Evolutionary conservation across 768 basidiomycete genomes (phyloP).

Genomic region (Naganishia vishniacii): DNA sequence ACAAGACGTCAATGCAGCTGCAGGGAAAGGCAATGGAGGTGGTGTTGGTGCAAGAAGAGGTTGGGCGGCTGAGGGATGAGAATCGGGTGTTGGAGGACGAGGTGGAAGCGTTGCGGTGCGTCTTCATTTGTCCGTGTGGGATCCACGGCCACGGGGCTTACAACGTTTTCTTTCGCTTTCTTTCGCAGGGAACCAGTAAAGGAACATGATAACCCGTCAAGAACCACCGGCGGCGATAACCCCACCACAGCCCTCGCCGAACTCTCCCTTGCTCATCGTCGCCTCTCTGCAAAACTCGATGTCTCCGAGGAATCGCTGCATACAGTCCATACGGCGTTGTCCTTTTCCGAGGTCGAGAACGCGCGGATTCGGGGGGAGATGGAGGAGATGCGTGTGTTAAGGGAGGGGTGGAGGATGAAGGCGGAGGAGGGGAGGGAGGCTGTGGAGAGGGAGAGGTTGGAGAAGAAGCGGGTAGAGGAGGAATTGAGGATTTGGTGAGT

Average conservation of each 20-base stretch:
- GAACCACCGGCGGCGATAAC: neutral
- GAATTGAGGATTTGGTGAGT: conserved; percentile 44
- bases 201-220: neutral
- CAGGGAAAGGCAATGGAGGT: conserved; percentile 45
- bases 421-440: conserved; percentile 42
- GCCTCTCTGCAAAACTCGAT: conserved; percentile 44
- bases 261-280: conserved; percentile 47
- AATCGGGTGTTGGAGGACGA: conserved; percentile 32
- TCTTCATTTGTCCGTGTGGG: neutral
- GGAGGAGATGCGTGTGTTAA: conserved; percentile 27
- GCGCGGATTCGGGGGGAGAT: conserved; percentile 21
- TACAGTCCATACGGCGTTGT: conserved; percentile 29
- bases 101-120: conserved; percentile 37
- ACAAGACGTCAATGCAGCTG: conserved; percentile 44
- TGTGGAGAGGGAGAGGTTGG: conserved; percentile 40
- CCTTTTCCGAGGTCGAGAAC: conserved; percentile 33
- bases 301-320: conserved; percentile 37
- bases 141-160: too few species aligned
- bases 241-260: conserved; percentile 35
- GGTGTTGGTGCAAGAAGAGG: conserved; percentile 30
- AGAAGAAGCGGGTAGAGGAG: conserved; percentile 39
- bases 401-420: conserved; percentile 35
- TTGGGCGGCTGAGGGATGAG: conserved; percentile 25
- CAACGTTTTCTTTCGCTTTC: neutral
- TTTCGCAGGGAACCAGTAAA: neutral